Evolutionary conservation across 768 basidiomycete species (phyloP), one percentile per base, ranked within the genome.

Genomic region (Lentinula edodes): DNA sequence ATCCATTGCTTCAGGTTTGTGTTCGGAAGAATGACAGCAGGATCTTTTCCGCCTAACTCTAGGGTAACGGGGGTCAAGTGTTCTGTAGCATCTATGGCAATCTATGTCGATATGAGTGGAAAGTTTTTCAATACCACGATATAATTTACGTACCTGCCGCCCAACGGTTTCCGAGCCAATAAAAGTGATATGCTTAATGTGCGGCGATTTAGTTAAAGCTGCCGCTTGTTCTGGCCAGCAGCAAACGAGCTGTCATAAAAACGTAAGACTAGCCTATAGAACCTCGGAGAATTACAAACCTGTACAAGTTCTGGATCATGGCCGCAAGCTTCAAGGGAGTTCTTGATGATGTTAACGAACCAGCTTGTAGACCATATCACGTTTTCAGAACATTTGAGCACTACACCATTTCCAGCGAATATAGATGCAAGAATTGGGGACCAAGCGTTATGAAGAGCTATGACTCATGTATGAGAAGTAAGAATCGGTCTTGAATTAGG

Each of bases 21-120:
- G 34, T 83, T 84, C 6, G 93, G 92, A 34, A 98, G 82, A 62
- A 99, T 84, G 67, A 99, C 83, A 1, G 90, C 89, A 0, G 95
- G 93, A 70, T 99, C 96, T 72, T 98, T 96, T 38, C 94, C 93
- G 36, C 96, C 96, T 1, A 99, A 83, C 73, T 98, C 96, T 23
- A 99, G 83, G 0, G 91, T 93, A 0, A 97, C 90, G 0, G 96
- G 96, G 0, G 91, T 95, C 48, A 97, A 81, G 68, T 95, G 82
- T 63, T 88, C 85, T 0, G 93, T 90, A 15, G 95, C 96, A 54
- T 90, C 92, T 18, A 78, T 66, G 0, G 94, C 93, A 63, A 98
- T 85, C 86, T 93, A 69, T 39, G 28, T 32, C 28, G 46, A 20
- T 23, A 48, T 43, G 28, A 48, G 58, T 35, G 8, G 16, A 51